A percentile compares a stretch with the other conserved stretches of the same genome.
Evolutionary conservation across 2,329 filamentous ascomycete species (phyloP).

Genomic region (Aspergillaceae sp.): DNA sequence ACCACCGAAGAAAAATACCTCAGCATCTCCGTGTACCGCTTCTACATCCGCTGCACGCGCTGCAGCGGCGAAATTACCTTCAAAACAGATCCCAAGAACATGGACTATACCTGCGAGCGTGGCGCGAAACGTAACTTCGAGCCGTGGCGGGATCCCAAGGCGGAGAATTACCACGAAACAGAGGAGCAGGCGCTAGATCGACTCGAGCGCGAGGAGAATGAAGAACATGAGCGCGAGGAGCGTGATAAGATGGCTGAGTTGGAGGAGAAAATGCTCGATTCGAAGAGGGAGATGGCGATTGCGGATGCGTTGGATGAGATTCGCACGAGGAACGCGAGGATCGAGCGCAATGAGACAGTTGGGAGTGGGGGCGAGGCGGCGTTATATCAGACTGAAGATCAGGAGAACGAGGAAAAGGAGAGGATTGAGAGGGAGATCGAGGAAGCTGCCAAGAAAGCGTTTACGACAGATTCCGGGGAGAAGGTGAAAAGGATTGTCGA

Average conservation of each 20-base stretch:
- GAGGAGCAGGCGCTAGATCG: conserved; percentile 81
- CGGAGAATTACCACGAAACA: conserved; percentile 58
- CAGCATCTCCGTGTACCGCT: conserved; percentile 75
- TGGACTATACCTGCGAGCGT: conserved; percentile 73
- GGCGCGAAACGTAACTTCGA: conserved; percentile 92
- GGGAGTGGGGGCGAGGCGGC: conserved; percentile 50
- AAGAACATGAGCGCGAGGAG: conserved; percentile 58
- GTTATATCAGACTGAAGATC: conserved; percentile 49
- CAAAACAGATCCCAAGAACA: conserved; percentile 88
- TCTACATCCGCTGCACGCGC: conserved; percentile 83
- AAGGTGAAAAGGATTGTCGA: conserved; percentile 46
- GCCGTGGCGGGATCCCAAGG: conserved; percentile 66
- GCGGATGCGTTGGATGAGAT: conserved; percentile 96
- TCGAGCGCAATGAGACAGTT: conserved; percentile 66
- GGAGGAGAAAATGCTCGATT: conserved; percentile 87
- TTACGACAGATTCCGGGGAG: conserved; percentile 54
- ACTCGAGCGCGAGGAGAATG: conserved; percentile 64
- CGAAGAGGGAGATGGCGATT: conserved; percentile 90
- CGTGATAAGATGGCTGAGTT: conserved; percentile 90
- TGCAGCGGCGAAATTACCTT: conserved; percentile 85
- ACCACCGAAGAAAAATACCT: conserved; percentile 87
- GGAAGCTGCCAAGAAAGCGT: conserved; percentile 70
- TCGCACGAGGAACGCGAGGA: conserved; percentile 76
- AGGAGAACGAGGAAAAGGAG: conserved; percentile 50
- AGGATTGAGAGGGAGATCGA: conserved; percentile 72